Base-by-base conservation (phyloP, 2,329 filamentous ascomycete genomes). In the Colletotrichum graminicola region DNA sequence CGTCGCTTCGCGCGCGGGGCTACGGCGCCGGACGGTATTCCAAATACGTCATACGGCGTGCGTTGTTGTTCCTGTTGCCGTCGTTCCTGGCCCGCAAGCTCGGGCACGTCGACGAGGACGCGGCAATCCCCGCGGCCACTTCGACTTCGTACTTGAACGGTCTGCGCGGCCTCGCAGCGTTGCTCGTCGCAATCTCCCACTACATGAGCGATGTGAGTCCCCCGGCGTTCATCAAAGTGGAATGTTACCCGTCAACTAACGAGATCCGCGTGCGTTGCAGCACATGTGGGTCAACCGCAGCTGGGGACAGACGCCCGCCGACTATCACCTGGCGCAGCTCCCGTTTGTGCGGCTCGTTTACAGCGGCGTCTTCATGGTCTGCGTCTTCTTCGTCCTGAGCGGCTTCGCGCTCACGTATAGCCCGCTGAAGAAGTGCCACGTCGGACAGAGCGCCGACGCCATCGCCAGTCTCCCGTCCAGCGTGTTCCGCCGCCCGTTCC, bases 111-210 rank as follows among this genome's bases (percentile, higher is more conserved):
- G 54, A 60, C 6, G 52, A 68, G 3, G 1, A 57, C 34, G 41
- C 54, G 3, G 21, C 4, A 2, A 47, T 69, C n/a, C 62, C 62
- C 14, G 32, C 21, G 5, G 26, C 54, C 36, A 65, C 11, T 26
- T 11, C 41, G 11, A 89, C 87, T 8, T 82, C 87, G 10, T 89
- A 89, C 74, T 85, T 89, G 54, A 87, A 89, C 74, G 87, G 87
- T 67, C 85, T 89, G 80, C 84, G 87, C 69, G 87, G 87, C 18
- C 77, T 89, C 23, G 87, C 87, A 49, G 86, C 87, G 6, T 80
- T 89, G 34, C 82, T 86, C 66, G 87, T 89, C 73, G 86, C 85
- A 76, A 84, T 88, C 76, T 88, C 85, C 73, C 87, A 89, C 76
- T 87, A 85, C 75, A 71, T 49, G 23, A 55, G 62, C 26, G 62